Evolutionary conservation across 495 filamentous ascomycete species (phyloP).

Genomic region (Penicillium manginii): DNA sequence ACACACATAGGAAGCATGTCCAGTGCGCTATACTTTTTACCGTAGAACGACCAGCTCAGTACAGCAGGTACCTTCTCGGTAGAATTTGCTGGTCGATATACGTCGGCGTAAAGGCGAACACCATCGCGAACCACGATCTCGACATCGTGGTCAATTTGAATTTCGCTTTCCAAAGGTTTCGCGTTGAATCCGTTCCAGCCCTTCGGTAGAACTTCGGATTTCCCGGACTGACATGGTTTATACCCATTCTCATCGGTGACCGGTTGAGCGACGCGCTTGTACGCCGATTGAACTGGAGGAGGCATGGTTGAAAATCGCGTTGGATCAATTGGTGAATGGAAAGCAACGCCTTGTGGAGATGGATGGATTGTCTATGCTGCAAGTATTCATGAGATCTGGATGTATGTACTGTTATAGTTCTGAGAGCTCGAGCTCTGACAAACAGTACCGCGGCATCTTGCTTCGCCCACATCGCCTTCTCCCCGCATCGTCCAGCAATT

Average conservation of each 20-base stretch:
- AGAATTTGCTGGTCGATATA: conserved; percentile 36
- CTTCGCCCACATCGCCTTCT: not conserved
- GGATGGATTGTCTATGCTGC: not conserved
- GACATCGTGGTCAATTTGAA: conserved; percentile 36
- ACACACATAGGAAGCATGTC: conserved; percentile 29
- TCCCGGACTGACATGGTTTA: conserved; percentile 28
- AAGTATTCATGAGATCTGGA: not conserved
- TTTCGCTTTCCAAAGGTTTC: conserved; percentile 24
- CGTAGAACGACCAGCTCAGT: conserved; percentile 41
- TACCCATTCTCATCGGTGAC: conserved; percentile 35
- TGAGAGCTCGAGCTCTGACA: not conserved
- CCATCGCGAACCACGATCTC: conserved; percentile 37
- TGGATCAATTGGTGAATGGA: not conserved
- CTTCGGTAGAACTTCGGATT: conserved; percentile 31
- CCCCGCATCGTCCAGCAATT: not conserved
- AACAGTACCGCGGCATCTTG: not conserved
- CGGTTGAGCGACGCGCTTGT: conserved; percentile 35
- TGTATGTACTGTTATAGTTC: not conserved
- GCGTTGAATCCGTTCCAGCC: conserved; percentile 37
- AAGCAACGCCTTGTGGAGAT: not conserved
- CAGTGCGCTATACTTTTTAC: conserved; percentile 38
- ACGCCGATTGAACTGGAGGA: conserved; percentile 34
- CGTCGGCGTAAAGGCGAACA: conserved; percentile 34
- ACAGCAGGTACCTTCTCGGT: conserved; percentile 40
- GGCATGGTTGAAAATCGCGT: conserved; percentile 22